Base-by-base conservation (phyloP, 208 protist species). In the Ichthyophonus hoferi region DNA sequence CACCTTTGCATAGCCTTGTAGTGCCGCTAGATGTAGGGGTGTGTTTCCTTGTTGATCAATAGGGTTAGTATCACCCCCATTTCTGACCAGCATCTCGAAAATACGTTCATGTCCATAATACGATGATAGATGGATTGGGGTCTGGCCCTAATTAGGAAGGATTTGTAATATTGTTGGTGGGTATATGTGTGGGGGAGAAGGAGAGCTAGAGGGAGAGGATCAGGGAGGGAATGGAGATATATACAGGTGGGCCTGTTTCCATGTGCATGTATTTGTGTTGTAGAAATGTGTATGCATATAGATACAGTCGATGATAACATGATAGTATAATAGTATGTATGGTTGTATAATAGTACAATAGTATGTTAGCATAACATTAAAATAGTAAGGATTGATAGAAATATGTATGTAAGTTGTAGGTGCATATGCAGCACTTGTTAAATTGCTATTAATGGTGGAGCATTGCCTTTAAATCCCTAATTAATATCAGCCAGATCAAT, bases 41-140 rank as follows among this genome's bases (percentile, higher is more conserved):
- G 50, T 67, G 50, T 67, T 67, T 7, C 50, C 50, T 7, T 7
- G 7, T 7, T 67, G 50, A 24, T 67, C 50, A 24, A 7, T 67
- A 24, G 14, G 7, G 50, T 67, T 67, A n/a, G 50, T 7, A 24
- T 67, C 50, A n/a, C 14, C 50, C 50, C 50, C 50, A 24, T 67
- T 67, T 67, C 50, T 67, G 50, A 67, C 50, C 50, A 67, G 50
- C 50, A 67, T 67, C 50, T 67, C 50, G 50, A 67, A 67, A n/a
- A 67, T 67, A n/a, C 50, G 50, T 67, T 7, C 50, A 24, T 67
- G 24, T n/a, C 50, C 50, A 24, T 67, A 24, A 24, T 67, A 24
- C 24, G 50, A 7, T 7, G 50, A 7, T n/a, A 67, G 7, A 67
- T 67, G 50, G 14, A 67, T 7, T 24, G 50, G 50, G 50, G 50